A percentile compares a stretch with the other conserved stretches of the same genome.
Evolutionary conservation across 179 eudicot genomes (phyloP).

Genomic region (Nepenthes alata): DNA sequence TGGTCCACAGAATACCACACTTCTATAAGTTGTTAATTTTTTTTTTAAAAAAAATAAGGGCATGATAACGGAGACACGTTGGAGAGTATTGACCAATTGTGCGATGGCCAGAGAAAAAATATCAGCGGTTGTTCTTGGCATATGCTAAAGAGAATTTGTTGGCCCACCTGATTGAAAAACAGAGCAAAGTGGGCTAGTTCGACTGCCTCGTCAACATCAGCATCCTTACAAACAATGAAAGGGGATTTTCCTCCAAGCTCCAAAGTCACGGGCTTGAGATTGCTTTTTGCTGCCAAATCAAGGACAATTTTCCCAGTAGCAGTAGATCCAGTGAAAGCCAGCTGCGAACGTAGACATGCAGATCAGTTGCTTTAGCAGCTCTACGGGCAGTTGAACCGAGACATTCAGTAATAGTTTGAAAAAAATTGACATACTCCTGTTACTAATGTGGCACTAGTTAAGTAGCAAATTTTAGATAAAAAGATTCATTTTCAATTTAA

Average conservation of each 20-base stretch:
- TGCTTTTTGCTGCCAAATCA: conserved; percentile 48
- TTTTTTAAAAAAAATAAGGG: too few relatives aligned
- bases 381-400: too few relatives aligned
- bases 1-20: not conserved
- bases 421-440: too few relatives aligned
- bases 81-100: too few relatives aligned
- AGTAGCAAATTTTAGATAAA: not conserved
- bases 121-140: too few relatives aligned
- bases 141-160: not conserved
- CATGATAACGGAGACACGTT: too few relatives aligned
- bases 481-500: too few relatives aligned
- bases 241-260: conserved; percentile 91
- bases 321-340: conserved; percentile 75
- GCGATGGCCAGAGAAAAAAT: too few relatives aligned
- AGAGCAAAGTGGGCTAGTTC: conserved; percentile 67
- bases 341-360: conserved; percentile 16
- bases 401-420: too few relatives aligned
- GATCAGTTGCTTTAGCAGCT: too few relatives aligned
- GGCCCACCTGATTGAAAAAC: conserved; percentile 64
- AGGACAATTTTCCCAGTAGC: conserved; percentile 44
- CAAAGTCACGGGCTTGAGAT: conserved; percentile 54
- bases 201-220: conserved; percentile 63
- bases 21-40: too few relatives aligned
- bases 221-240: conserved; percentile 70
- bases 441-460: not conserved